phyloP scores from a whole-genome alignment of 2,329 filamentous ascomycete species.

The Fusarium annulatum region DNA sequence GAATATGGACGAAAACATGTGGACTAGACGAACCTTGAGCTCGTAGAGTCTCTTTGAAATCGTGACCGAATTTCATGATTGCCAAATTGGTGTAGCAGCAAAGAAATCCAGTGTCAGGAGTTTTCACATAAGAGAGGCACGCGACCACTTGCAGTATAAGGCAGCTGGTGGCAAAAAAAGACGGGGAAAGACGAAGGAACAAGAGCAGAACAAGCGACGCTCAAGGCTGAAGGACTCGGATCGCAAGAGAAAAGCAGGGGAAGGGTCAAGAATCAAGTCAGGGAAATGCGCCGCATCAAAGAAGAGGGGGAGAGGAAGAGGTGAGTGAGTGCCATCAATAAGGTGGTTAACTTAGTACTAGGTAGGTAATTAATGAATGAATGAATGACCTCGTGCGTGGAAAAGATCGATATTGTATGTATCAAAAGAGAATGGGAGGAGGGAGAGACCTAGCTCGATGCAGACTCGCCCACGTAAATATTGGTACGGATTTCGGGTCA shows the following conservation, averaged over 20 bases:
- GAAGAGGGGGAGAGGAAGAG: slow-evolving; percentile 1
- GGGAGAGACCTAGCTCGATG: slow-evolving; percentile 26
- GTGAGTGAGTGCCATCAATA: neutral
- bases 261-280: slow-evolving; percentile 14
- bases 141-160: slow-evolving; percentile 37
- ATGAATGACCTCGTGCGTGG: slow-evolving; percentile 33
- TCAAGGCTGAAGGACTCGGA: neutral
- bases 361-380: neutral
- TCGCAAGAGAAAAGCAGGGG: neutral
- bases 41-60: slow-evolving; percentile 76
- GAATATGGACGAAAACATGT: neutral
- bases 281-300: slow-evolving; percentile 26
- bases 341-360: neutral
- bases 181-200: slow-evolving; percentile 1
- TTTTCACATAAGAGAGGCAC: slow-evolving; percentile 32
- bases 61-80: slow-evolving; percentile 86
- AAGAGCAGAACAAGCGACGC: slow-evolving; percentile 1
- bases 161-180: slow-evolving; percentile 22
- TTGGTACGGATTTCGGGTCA: slow-evolving; percentile 27
- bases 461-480: slow-evolving; percentile 28
- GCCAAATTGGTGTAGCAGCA: slow-evolving; percentile 17
- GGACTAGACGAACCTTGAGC: slow-evolving; percentile 61
- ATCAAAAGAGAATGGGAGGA: slow-evolving; percentile 5
- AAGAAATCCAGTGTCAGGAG: slow-evolving; percentile 12
- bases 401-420: slow-evolving; percentile 16